Base-by-base conservation (phyloP, 2,329 filamentous ascomycete species). In the Xylaria sp. region DNA sequence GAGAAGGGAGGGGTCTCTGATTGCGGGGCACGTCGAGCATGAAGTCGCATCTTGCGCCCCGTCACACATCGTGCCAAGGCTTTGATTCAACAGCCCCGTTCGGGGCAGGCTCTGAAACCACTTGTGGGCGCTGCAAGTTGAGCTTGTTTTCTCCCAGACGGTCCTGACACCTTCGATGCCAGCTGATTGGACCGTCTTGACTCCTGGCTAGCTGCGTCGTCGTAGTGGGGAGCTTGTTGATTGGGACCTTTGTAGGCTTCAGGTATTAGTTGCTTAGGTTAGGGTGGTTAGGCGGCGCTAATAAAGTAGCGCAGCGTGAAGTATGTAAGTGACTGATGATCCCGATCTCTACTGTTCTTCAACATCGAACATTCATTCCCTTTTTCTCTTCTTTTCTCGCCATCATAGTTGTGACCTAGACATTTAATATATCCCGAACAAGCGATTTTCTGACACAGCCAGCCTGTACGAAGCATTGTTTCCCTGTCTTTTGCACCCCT, bases 61-160 rank as follows among this genome's bases (percentile, higher is more conserved):
- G 23, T 47, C 12, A 38, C 51, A 38, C 43, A 59, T 53, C 42
- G 42, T 54, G 46, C 45, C 52, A 57, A 57, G 52, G 25, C 4
- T 43, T 37, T 6, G 21, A 51, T 38, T 31, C 43, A 51, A 60
- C 33, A 17, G 45, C 57, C 37, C 17, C 28, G 5, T 9, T 49
- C 38, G 51, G 50, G 45, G 45, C 50, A 63, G n/a, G 56, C 28
- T 9, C 37, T 63, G 60, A 63, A 63, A 63, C 60, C 31, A 19
- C 35, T n/a, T 46, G 45, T 15, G 12, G 38, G 37, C 23, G 50
- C 61, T 60, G 57, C 28, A 45, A 52, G 49, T 21, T 52, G 61
- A 56, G 46, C 61, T 63, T 59, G 61, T 55, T 60, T 56, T 33
- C 45, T 23, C 17, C 45, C 38, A 50, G 46, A 46, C 31, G 12